These are phyloP conservation scores for Globisporangium paddicum DNA, from an alignment of 352 stramenopile species.

Conservation along the genomic window DNA sequence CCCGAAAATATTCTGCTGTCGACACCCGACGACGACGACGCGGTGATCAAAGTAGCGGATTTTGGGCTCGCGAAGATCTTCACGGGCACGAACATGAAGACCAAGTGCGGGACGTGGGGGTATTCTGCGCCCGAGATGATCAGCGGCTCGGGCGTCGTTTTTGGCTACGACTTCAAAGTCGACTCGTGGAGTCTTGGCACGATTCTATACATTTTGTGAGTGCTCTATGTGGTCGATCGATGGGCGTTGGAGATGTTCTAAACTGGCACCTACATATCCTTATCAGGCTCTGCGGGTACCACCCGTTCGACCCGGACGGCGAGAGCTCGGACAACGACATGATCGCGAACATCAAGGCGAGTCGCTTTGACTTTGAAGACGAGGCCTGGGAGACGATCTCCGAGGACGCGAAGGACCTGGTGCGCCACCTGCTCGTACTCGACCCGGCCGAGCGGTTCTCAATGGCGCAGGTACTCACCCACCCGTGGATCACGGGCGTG, in stretches of 20 bases:
- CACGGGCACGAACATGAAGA: conserved; percentile 62
- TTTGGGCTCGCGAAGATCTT: conserved; percentile 86
- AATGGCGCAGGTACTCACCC: conserved; percentile 61
- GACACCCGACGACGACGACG: conserved; percentile 47
- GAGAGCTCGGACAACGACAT: conserved; percentile 76
- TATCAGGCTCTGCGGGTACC: conserved; percentile 63
- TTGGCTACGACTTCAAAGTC: conserved; percentile 82
- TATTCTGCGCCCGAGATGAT: conserved; percentile 87
- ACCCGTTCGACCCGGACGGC: conserved; percentile 79
- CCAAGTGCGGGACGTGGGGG: conserved; percentile 77
- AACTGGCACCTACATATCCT: background rate
- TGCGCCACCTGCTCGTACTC: conserved; percentile 71
- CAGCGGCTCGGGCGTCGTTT: conserved; percentile 54
- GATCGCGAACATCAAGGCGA: conserved; percentile 76
- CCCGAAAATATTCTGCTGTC: conserved; percentile 83
- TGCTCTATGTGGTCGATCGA: conserved; percentile 1
- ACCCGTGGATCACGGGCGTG: conserved; percentile 59
- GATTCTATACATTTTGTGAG: conserved; percentile 82
- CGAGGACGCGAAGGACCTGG: conserved; percentile 59
- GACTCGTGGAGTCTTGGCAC: conserved; percentile 87
- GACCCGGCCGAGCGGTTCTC: conserved; percentile 59
- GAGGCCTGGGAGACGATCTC: conserved; percentile 66
- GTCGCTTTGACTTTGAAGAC: conserved; percentile 70
- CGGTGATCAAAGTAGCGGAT: conserved; percentile 73
- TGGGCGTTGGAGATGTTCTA: conserved; percentile 3